These are phyloP conservation scores for Gynandropsis gynandra DNA, from an alignment of 345 rosid genomes.

Conservation along the genomic window DNA sequence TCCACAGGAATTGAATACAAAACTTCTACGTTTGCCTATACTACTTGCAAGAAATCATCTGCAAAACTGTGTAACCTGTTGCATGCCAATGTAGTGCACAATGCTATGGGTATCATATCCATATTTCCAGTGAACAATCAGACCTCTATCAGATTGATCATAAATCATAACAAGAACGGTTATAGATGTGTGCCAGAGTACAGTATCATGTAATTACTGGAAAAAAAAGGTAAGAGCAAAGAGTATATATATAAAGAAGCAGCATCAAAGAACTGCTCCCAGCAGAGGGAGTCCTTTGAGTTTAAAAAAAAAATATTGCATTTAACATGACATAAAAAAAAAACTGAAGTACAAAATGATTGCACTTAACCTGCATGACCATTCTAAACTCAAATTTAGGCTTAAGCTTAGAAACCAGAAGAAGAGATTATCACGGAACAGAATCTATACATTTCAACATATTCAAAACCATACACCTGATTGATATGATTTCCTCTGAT, in stretches of 20 bases:
- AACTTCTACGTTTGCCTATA: constrained; percentile 2
- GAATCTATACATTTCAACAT: neutral
- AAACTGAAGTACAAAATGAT: constrained; percentile 6
- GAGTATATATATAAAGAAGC: no score
- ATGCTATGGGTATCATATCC: constrained; percentile 1
- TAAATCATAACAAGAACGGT: constrained; percentile 2
- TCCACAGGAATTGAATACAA: no score
- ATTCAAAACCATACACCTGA: neutral
- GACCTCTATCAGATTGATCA: constrained; percentile 4
- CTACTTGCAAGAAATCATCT: constrained; percentile 18
- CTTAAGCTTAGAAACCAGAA: constrained; percentile 15
- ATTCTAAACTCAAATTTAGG: constrained; percentile 14
- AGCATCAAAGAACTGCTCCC: no score
- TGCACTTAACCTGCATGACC: constrained; percentile 7
- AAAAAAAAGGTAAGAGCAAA: no score
- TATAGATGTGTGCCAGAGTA: no score
- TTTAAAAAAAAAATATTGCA: neutral
- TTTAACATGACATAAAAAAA: constrained; percentile 13
- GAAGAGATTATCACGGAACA: constrained; percentile 11
- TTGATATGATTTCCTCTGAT: no score
- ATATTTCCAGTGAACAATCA: neutral
- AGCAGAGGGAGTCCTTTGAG: no score
- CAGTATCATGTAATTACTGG: no score
- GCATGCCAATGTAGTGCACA: constrained; percentile 9
- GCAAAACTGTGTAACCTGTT: constrained; percentile 9